phyloP scores from a whole-genome alignment of 768 basidiomycete genomes.

The Boletus fagicola region DNA sequence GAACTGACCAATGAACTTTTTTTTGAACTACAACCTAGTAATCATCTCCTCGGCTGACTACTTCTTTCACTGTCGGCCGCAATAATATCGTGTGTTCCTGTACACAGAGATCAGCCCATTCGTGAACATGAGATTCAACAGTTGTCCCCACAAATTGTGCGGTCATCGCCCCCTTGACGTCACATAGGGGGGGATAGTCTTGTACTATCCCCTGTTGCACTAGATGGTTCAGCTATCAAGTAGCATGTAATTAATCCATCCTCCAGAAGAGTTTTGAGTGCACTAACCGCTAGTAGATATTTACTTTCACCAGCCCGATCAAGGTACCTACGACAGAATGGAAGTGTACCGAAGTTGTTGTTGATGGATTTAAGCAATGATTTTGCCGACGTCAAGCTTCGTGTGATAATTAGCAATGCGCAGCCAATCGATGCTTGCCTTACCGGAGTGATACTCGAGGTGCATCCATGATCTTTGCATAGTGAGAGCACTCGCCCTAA shows the following conservation, averaged over 20 bases:
- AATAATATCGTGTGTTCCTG: constrained; percentile 86
- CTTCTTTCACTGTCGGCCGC: constrained; percentile 81
- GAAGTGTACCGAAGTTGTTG: constrained; percentile 90
- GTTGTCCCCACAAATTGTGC: constrained; percentile 75
- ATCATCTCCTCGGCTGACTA: constrained; percentile 82
- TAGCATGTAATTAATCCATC: not conserved
- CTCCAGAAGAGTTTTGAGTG: not conserved
- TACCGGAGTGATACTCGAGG: constrained; percentile 75
- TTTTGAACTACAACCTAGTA: constrained; percentile 44
- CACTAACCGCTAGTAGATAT: constrained; percentile 81
- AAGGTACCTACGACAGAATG: constrained; percentile 93
- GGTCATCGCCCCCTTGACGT: constrained; percentile 84
- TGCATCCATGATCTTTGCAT: constrained; percentile 70
- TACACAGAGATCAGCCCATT: constrained; percentile 9
- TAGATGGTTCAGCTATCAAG: constrained; percentile 75
- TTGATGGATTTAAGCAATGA: constrained; percentile 84
- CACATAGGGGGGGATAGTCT: constrained; percentile 91
- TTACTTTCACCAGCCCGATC: constrained; percentile 91
- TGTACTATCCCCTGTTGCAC: constrained; percentile 86
- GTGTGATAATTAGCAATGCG: not conserved
- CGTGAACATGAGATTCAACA: constrained; percentile 1
- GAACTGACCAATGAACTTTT: not conserved
- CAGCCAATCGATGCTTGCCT: constrained; percentile 20
- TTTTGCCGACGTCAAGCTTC: constrained; percentile 80
- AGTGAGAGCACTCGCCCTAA: constrained; percentile 93